Evolutionary conservation across 768 basidiomycete species (phyloP).

Genomic region (Inosperma sp.): DNA sequence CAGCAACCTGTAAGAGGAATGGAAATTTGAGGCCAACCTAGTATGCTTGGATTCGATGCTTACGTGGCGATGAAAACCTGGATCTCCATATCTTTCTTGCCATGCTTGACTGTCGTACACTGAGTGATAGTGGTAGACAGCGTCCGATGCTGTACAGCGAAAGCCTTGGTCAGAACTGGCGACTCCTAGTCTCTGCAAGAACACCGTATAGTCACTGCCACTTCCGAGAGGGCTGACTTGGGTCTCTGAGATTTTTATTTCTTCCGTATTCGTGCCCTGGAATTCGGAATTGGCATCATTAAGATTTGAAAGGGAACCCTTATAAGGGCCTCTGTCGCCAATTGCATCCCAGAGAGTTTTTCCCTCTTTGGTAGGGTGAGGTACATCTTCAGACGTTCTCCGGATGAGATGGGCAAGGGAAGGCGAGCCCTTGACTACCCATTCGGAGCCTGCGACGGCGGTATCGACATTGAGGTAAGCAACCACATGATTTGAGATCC

Average conservation of each 20-base stretch:
- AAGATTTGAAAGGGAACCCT: conserved; percentile 27
- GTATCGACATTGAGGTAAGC: conserved; percentile 84
- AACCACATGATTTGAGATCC: conserved; percentile 75
- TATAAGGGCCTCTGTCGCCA: conserved; percentile 53
- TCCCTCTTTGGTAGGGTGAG: conserved; percentile 62
- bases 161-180: conserved; percentile 45
- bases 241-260: conserved; percentile 30
- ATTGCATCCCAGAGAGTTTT: conserved; percentile 79
- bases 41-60: conserved; percentile 16
- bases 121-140: conserved; percentile 74
- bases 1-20: conserved; percentile 43
- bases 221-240: conserved; percentile 67
- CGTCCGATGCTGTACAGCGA: conserved; percentile 42
- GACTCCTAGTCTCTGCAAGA: conserved; percentile 70
- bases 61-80: conserved; percentile 70
- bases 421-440: conserved; percentile 61
- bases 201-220: conserved; percentile 89
- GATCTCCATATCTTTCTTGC: conserved; percentile 74
- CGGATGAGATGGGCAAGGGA: conserved; percentile 76
- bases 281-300: conserved; percentile 37
- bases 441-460: conserved; percentile 59
- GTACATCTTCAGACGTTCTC: conserved; percentile 60
- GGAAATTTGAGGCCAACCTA: background rate
- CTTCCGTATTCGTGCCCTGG: conserved; percentile 34
- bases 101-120: conserved; percentile 70